A percentile compares a stretch with the other conserved stretches of the same genome.
These are phyloP conservation scores for Termitomyces sp. DNA, from an alignment of 768 basidiomycete genomes.

Conservation along the genomic window DNA sequence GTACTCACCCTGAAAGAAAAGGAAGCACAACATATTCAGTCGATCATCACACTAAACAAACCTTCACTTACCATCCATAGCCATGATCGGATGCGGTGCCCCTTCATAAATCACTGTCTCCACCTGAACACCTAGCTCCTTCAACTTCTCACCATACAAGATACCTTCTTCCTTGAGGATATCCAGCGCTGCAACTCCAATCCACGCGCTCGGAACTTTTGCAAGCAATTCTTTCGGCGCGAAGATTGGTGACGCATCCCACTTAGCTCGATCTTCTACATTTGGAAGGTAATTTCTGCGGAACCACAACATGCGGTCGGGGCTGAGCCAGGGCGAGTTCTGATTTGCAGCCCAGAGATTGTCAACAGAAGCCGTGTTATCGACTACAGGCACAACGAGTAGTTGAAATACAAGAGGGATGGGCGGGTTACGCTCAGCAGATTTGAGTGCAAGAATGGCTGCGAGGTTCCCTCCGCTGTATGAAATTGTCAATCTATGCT, in stretches of 20 bases:
- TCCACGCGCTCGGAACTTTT: slow-evolving; percentile 55
- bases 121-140: slow-evolving; percentile 46
- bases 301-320: slow-evolving; percentile 74
- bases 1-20: slow-evolving; percentile 1
- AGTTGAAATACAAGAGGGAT: slow-evolving; percentile 59
- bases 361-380: slow-evolving; percentile 58
- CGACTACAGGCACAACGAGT: slow-evolving; percentile 67
- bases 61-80: slow-evolving; percentile 67
- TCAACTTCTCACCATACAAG: slow-evolving; percentile 57
- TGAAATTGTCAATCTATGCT: not conserved
- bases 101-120: slow-evolving; percentile 56
- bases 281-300: slow-evolving; percentile 65
- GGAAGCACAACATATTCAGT: not conserved
- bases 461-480: slow-evolving; percentile 69
- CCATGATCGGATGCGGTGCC: slow-evolving; percentile 71
- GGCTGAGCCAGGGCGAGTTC: slow-evolving; percentile 56
- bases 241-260: slow-evolving; percentile 71
- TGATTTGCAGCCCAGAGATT: slow-evolving; percentile 55
- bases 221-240: slow-evolving; percentile 53
- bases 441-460: slow-evolving; percentile 62
- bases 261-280: slow-evolving; percentile 52
- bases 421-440: slow-evolving; percentile 41
- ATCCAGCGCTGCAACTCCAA: slow-evolving; percentile 64
- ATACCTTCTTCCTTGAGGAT: slow-evolving; percentile 66
- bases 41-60: not conserved